Percentiles rank a stretch among this genome's conserved stretches.
These are phyloP conservation scores for Vaccinium vitisidaea DNA, from an alignment of 148 eudicot species.

Conservation along the genomic window DNA sequence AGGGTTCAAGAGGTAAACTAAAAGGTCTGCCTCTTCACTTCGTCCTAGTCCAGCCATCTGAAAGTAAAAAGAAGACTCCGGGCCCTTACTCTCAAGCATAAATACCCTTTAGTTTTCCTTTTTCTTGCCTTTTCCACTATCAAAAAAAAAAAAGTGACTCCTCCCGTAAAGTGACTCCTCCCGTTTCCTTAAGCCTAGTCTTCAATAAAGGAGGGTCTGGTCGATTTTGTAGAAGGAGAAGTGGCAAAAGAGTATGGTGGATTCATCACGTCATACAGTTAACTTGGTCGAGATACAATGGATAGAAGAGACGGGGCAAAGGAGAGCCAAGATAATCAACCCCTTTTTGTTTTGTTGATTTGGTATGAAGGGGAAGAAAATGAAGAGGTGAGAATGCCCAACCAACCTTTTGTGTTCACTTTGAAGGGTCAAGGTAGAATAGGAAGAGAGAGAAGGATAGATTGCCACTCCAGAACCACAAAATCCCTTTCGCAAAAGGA, in stretches of 20 bases:
- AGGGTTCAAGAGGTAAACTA: background rate
- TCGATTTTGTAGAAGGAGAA: background rate
- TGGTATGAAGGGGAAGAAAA: background rate
- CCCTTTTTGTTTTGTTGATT: background rate
- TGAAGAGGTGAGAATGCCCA: background rate
- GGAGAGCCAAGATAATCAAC: background rate
- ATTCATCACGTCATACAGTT: background rate
- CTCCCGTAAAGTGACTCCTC: background rate
- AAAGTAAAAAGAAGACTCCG: background rate
- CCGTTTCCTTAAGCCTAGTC: background rate
- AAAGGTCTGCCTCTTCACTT: background rate
- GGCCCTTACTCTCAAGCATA: background rate
- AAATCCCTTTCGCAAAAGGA: background rate
- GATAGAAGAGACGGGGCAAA: background rate
- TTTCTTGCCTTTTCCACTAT: background rate
- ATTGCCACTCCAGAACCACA: background rate
- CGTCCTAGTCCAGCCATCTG: background rate
- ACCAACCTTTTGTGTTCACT: background rate
- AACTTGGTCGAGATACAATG: background rate
- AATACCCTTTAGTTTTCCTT: background rate
- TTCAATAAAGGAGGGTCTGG: background rate
- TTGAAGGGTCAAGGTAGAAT: background rate
- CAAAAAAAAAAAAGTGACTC: background rate
- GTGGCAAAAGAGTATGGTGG: background rate
- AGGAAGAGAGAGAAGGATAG: background rate